Base-by-base conservation (phyloP, 176 grass and related monocot genomes). In the Raddia distichophylla region DNA sequence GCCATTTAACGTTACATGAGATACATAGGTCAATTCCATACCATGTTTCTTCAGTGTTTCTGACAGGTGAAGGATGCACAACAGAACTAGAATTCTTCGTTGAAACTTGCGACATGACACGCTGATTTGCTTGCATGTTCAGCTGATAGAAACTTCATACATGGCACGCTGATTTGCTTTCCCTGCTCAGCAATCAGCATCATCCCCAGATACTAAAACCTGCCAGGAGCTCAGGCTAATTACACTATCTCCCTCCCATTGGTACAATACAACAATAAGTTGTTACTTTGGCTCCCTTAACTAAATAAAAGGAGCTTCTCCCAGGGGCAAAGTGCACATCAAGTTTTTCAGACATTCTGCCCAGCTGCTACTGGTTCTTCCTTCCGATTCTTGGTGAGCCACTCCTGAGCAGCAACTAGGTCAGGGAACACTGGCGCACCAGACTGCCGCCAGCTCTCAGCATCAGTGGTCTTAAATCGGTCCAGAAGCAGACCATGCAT, bases 401-500 rank as follows among this genome's bases (percentile, higher is more conserved):
- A 99, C 12, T 84, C 76, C 48, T 80, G 89, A 69, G 73, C 73
- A 40, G 96, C 84, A 12, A 74, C 65, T 15, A 99, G 66, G 43
- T 95, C 93, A 0, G 96, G 96, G 46, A 99, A 79, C 83, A 95
- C 93, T 1, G 83, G 42, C 0, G 91, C 87, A 3, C 93, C 96
- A 12, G 88, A 87, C 47, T 95, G 35, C 48, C 85, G 85, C 96
- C 96, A 95, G 64, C 78, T 95, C 82, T 95, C 89, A 0, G 93
- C 89, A 0, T 95, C 93, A 0, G 78, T 1, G 2, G 88, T 95
- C 81, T 93, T 95, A 80, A 99, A 99, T 72, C 96, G 81, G 22
- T 99, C 96, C 72, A 99, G 74, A 12, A 99, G 89, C 51, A 93
- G 60, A 0, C 85, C 89, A 37, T 88, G 92, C 96, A 99, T 95